phyloP scores from a whole-genome alignment of 495 filamentous ascomycete genomes.

The Friedmanniomyces simplex region DNA sequence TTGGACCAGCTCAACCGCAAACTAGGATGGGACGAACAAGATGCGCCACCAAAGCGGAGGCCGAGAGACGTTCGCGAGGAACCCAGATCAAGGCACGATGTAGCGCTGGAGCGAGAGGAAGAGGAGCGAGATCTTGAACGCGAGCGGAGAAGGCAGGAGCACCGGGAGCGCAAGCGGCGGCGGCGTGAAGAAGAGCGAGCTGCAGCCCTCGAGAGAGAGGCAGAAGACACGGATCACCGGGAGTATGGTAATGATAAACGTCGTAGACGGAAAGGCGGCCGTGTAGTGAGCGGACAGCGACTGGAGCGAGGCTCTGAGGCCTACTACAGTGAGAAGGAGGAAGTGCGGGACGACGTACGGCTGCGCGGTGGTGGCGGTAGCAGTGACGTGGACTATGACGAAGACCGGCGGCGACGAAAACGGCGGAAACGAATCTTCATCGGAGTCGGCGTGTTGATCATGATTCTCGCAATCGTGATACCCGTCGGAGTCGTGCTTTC shows the following conservation, averaged over 20 bases:
- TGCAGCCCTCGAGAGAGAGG: slow-evolving; percentile 2
- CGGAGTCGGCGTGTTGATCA: slow-evolving; percentile 45
- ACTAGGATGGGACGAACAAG: slow-evolving; percentile 29
- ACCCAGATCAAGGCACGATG: slow-evolving; percentile 29
- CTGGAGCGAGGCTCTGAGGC: slow-evolving; percentile 27
- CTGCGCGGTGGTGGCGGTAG: slow-evolving; percentile 24
- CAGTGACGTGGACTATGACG: slow-evolving; percentile 21
- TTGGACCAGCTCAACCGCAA: slow-evolving; percentile 31
- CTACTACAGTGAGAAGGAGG: slow-evolving; percentile 25
- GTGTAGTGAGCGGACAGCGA: slow-evolving; percentile 31
- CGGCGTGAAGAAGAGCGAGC: slow-evolving; percentile 29
- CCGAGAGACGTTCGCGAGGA: slow-evolving; percentile 24
- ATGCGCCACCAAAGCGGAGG: slow-evolving; percentile 20
- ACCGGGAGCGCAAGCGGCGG: slow-evolving; percentile 19
- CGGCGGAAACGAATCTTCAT: slow-evolving; percentile 33
- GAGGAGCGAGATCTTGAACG: slow-evolving; percentile 20
- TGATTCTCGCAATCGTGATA: slow-evolving; percentile 63
- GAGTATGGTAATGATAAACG: slow-evolving; percentile 13
- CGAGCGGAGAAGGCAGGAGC: slow-evolving; percentile 23
- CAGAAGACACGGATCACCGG: background rate
- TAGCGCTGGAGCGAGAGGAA: slow-evolving; percentile 24
- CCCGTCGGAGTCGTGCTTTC: slow-evolving; percentile 61
- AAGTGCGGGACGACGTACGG: slow-evolving; percentile 24
- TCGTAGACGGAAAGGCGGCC: slow-evolving; percentile 20
- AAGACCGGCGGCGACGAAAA: slow-evolving; percentile 26